Evolutionary conservation across 2,329 filamentous ascomycete genomes (phyloP).

Genomic region (Nakataea oryzae): DNA sequence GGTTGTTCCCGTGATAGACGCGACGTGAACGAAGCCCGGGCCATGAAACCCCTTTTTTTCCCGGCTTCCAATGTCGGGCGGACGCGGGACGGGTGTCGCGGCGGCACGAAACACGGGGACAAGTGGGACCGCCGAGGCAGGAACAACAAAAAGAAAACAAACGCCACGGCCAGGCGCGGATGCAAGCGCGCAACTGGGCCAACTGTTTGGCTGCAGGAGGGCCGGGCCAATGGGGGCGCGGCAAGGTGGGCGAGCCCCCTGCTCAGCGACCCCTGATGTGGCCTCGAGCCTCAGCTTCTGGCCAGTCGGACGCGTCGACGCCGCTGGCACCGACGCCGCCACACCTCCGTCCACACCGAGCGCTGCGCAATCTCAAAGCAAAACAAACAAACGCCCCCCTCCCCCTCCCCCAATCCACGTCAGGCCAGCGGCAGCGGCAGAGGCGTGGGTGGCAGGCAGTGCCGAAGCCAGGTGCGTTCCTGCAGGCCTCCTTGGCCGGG

Average conservation of each 20-base stretch:
- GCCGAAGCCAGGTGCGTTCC: background rate
- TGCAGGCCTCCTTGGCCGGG: background rate
- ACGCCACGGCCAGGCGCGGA: conserved; percentile 1
- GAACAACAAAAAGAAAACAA: background rate
- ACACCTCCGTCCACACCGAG: background rate
- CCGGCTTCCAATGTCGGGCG: no score
- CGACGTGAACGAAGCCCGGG: no score
- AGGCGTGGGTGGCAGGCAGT: background rate
- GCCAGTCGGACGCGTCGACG: conserved; percentile 7
- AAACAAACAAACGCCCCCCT: conserved; percentile 5
- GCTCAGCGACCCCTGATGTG: background rate
- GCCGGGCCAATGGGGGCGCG: background rate
- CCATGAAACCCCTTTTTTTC: no score
- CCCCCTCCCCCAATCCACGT: background rate
- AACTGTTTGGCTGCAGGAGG: background rate
- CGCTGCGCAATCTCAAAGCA: background rate
- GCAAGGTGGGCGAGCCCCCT: background rate
- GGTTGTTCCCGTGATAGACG: no score
- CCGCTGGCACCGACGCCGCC: background rate
- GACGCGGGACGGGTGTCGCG: background rate
- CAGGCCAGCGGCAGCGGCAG: background rate
- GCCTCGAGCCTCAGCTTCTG: background rate
- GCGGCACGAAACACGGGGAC: background rate
- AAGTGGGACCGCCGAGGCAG: background rate
- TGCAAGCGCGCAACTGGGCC: conserved; percentile 4